These are phyloP conservation scores for Emericellopsis terricola DNA, from an alignment of 495 filamentous ascomycete genomes.

Conservation along the genomic window DNA sequence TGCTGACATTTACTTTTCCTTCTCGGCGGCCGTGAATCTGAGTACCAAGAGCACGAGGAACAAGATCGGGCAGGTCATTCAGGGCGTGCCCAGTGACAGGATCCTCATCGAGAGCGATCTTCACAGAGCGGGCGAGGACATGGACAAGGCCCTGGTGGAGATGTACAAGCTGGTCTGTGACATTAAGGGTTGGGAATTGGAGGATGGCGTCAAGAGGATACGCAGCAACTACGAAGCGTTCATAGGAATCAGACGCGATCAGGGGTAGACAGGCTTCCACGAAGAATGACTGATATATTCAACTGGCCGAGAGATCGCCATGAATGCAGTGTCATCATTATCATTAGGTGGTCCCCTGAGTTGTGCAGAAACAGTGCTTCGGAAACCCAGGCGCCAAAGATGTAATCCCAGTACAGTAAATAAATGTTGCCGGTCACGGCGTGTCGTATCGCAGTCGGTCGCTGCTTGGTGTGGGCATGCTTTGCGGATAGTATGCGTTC, in stretches of 20 bases:
- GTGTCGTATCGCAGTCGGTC: not conserved
- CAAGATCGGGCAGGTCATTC: slow-evolving; percentile 44
- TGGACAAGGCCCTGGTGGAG: slow-evolving; percentile 64
- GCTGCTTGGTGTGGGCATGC: no score
- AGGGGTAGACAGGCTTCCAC: no score
- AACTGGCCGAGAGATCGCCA: no score
- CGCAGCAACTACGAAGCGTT: slow-evolving; percentile 68
- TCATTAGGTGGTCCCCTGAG: no score
- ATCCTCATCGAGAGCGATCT: slow-evolving; percentile 83
- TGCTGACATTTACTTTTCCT: slow-evolving; percentile 69
- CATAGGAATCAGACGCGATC: no score
- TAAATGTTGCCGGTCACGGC: no score
- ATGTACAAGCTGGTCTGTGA: slow-evolving; percentile 54
- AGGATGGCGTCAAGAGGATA: slow-evolving; percentile 50
- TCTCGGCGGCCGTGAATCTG: slow-evolving; percentile 73
- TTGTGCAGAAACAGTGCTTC: no score
- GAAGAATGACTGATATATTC: no score
- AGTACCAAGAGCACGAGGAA: slow-evolving; percentile 22
- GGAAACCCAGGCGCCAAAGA: no score
- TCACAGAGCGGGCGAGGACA: slow-evolving; percentile 63
- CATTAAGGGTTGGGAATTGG: slow-evolving; percentile 60
- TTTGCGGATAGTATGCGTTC: not conserved
- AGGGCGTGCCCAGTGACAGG: slow-evolving; percentile 53
- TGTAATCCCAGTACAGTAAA: no score
- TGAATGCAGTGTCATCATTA: not conserved